Conservation (phyloP, 345 rosid species). For the Geranium brycei region DNA sequence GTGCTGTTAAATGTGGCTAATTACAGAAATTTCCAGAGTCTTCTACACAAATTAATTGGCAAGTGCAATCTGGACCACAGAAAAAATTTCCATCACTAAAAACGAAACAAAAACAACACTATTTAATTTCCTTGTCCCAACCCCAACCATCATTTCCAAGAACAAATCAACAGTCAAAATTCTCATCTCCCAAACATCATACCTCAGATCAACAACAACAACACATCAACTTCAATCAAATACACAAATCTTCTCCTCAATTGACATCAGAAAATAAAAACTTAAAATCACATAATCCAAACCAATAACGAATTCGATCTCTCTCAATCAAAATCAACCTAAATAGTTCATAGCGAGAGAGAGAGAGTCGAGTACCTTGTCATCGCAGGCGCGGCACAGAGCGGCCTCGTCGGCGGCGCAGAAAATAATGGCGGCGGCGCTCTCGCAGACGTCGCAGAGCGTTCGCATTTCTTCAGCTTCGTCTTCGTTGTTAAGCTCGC, state of each 20-base stretch:
- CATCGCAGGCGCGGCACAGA: slow-evolving; percentile 72
- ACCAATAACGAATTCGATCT: too few species aligned
- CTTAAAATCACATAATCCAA: background rate
- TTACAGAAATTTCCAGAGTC: background rate
- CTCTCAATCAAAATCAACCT: too few species aligned
- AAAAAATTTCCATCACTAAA: background rate
- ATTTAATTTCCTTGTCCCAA: background rate
- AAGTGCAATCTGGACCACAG: background rate
- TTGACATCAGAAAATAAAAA: background rate
- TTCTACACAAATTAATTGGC: background rate
- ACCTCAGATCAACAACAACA: background rate
- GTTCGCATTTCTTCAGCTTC: slow-evolving; percentile 36
- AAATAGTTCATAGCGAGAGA: too few species aligned
- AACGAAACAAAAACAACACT: background rate
- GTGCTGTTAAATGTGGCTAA: background rate
- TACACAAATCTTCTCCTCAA: background rate
- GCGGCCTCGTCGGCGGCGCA: slow-evolving; percentile 91
- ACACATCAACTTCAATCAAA: background rate
- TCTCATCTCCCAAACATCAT: background rate
- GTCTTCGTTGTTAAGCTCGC: background rate
- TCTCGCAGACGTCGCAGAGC: slow-evolving; percentile 60
- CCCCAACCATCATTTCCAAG: background rate
- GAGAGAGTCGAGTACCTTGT: slow-evolving; percentile 25
- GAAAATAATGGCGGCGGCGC: slow-evolving; percentile 70
- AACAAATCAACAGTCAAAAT: background rate